phyloP scores from a whole-genome alignment of 306 rosid species.

The Herpetospermum pedunculosum region DNA sequence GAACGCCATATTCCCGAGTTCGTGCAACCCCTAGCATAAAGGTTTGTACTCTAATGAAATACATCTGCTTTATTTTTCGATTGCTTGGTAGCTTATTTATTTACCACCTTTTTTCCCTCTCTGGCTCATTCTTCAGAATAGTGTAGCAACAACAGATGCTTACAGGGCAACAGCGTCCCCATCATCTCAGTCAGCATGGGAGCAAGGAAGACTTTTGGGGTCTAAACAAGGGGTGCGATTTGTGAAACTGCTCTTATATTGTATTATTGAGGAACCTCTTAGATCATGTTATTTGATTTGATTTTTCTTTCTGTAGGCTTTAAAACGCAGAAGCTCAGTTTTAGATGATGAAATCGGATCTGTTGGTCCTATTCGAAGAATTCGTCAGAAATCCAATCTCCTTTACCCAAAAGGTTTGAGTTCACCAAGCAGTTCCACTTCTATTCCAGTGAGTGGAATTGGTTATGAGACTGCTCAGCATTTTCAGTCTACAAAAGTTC shows the following conservation, averaged over 20 bases:
- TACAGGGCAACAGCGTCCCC: constrained; percentile 36
- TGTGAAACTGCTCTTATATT: constrained; percentile 7
- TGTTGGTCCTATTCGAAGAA: constrained; percentile 68
- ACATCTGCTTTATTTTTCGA: neutral
- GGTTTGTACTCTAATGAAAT: constrained; percentile 30
- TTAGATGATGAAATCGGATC: constrained; percentile 73
- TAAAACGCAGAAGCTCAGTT: constrained; percentile 54
- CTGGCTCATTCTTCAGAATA: constrained; percentile 32
- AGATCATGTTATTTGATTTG: constrained; percentile 4
- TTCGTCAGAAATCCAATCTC: constrained; percentile 67
- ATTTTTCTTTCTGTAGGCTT: constrained; percentile 28
- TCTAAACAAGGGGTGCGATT: constrained; percentile 46
- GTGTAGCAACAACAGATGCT: constrained; percentile 23
- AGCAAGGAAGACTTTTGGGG: constrained; percentile 37
- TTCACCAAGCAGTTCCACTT: constrained; percentile 30
- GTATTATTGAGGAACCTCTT: neutral
- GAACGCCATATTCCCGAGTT: constrained; percentile 68
- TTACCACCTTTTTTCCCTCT: constrained; percentile 10
- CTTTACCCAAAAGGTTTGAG: constrained; percentile 45
- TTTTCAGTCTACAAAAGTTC: constrained; percentile 7
- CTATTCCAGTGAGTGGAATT: constrained; percentile 23
- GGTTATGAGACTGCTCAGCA: constrained; percentile 27
- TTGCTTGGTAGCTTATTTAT: neutral
- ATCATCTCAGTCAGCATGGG: constrained; percentile 39
- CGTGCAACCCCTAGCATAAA: constrained; percentile 30